Evolutionary conservation across 257 asterid genomes (phyloP).

Genomic region (Misopates orontium): DNA sequence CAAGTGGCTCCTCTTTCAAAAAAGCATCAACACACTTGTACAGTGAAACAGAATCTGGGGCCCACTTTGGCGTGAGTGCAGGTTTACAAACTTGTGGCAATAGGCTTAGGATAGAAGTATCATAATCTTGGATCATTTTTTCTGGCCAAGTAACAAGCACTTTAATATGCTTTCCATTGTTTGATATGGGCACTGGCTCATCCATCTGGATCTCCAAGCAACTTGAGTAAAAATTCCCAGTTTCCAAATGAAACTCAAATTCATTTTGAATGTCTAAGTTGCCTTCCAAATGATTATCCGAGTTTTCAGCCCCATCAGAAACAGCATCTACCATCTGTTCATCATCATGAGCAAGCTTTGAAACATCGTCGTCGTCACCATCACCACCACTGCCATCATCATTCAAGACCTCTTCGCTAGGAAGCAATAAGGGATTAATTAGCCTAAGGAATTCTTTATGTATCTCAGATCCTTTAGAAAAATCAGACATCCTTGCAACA

Average conservation of each 20-base stretch:
- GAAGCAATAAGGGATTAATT: conserved; percentile 47
- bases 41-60: conserved; percentile 51
- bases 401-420: conserved; percentile 36
- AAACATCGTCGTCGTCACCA: conserved; percentile 25
- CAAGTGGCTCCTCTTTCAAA: conserved; percentile 78
- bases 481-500: conserved; percentile 50
- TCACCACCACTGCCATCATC: conserved; percentile 15
- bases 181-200: conserved; percentile 40
- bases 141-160: conserved; percentile 59
- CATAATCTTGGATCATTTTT: conserved; percentile 46
- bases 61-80: conserved; percentile 26
- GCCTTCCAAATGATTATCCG: conserved; percentile 22
- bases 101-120: conserved; percentile 38
- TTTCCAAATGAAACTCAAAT: conserved; percentile 41
- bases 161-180: conserved; percentile 17
- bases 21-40: conserved; percentile 65
- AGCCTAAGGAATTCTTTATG: conserved; percentile 49
- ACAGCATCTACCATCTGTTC: conserved; percentile 30
- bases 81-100: conserved; percentile 50
- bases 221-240: not conserved
- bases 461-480: conserved; percentile 53
- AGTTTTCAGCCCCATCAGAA: conserved; percentile 30
- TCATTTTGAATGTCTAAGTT: conserved; percentile 25
- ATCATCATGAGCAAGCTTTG: conserved; percentile 32
- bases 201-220: conserved; percentile 44